phyloP scores from a whole-genome alignment of 768 basidiomycete genomes.

The Clitopilus passeckerianus region DNA sequence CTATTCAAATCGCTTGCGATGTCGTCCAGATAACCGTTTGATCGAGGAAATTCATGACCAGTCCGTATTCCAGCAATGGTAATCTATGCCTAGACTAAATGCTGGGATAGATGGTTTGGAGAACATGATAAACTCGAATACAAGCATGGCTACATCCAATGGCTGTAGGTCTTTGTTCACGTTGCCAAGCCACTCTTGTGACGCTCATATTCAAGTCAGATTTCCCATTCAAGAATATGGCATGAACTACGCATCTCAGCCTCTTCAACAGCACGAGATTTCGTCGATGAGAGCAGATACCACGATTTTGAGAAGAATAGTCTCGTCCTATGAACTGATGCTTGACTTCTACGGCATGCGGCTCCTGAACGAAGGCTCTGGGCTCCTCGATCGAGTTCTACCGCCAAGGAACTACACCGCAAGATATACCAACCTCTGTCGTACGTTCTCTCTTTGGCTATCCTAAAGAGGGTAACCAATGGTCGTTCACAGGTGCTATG shows the following conservation, averaged over 20 bases:
- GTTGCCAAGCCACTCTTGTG: not conserved
- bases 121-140: constrained; percentile 59
- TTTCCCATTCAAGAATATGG: constrained; percentile 75
- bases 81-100: not conserved
- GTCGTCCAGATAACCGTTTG: constrained; percentile 54
- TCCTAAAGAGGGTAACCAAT: not conserved
- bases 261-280: constrained; percentile 64
- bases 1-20: constrained; percentile 52
- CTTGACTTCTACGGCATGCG: constrained; percentile 80
- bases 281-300: constrained; percentile 47
- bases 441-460: constrained; percentile 37
- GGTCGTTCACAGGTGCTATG: constrained; percentile 34
- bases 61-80: constrained; percentile 28
- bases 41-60: constrained; percentile 60
- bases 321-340: constrained; percentile 67
- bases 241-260: constrained; percentile 64
- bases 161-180: constrained; percentile 50
- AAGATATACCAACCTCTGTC: constrained; percentile 59
- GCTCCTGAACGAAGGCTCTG: constrained; percentile 51
- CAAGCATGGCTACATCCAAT: constrained; percentile 74
- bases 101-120: constrained; percentile 50
- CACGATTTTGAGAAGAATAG: constrained; percentile 41
- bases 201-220: constrained; percentile 23
- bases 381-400: constrained; percentile 48
- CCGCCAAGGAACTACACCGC: constrained; percentile 44